Evolutionary conservation across 495 filamentous ascomycete species (phyloP).

Genomic region (Talaromyces thailandensis): DNA sequence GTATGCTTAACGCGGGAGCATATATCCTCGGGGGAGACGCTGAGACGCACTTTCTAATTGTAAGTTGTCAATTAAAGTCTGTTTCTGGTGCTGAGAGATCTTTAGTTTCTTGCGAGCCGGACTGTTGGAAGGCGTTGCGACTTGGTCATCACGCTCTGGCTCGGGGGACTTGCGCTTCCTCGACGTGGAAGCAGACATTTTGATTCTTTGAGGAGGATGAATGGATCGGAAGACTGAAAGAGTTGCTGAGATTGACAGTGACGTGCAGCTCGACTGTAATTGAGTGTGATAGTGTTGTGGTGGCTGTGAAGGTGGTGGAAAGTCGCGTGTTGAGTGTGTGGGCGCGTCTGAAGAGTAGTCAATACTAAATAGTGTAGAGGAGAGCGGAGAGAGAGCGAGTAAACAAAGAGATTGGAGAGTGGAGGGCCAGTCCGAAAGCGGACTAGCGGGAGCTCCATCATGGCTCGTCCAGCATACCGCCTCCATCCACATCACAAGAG

Average conservation of each 20-base stretch:
- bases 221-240: not conserved
- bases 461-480: not conserved
- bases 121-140: conserved; percentile 43
- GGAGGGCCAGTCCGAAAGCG: not conserved
- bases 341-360: not conserved
- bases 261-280: not conserved
- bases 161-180: conserved; percentile 55
- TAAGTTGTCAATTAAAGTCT: conserved; percentile 83
- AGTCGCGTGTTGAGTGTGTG: not conserved
- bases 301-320: not conserved
- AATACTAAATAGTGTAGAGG: not conserved
- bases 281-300: not conserved
- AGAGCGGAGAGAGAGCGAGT: not conserved
- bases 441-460: conserved; percentile 4
- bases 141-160: conserved; percentile 24
- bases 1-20: not conserved
- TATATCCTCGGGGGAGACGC: not conserved
- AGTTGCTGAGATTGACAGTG: not conserved
- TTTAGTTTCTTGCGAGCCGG: conserved; percentile 53
- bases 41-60: conserved; percentile 69
- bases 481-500: not conserved
- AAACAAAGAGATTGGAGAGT: conserved; percentile 3
- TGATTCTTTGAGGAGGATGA: conserved; percentile 34
- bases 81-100: conserved; percentile 73
- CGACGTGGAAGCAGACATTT: conserved; percentile 46